phyloP scores from a whole-genome alignment of 495 filamentous ascomycete species.

The Xylaria acuta region DNA sequence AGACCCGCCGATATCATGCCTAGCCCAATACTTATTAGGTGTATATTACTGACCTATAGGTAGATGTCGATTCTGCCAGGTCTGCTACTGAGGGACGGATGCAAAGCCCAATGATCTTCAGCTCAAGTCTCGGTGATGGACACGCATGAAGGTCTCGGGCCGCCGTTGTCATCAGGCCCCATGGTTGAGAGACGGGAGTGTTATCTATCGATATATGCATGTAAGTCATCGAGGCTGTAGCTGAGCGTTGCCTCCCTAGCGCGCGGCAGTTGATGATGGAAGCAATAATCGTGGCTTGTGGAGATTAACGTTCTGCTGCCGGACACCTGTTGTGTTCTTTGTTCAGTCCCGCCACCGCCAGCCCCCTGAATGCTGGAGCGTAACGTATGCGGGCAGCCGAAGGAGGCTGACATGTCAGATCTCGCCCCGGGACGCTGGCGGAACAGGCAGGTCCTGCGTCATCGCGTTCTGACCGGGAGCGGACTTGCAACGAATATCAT shows the following conservation, averaged over 20 bases:
- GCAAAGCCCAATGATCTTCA: neutral
- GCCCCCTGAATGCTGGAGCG: constrained; percentile 9
- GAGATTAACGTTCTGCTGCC: constrained; percentile 14
- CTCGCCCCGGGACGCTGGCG: constrained; percentile 20
- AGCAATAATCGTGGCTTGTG: constrained; percentile 6
- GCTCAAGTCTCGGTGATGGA: neutral
- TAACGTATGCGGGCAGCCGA: constrained; percentile 22
- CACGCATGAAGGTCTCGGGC: constrained; percentile 17
- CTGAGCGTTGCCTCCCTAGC: constrained; percentile 21
- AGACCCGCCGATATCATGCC: constrained; percentile 10
- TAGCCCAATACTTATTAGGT: neutral
- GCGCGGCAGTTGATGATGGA: constrained; percentile 24
- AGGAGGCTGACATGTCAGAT: constrained; percentile 27
- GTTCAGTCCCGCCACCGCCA: constrained; percentile 3
- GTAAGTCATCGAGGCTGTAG: constrained; percentile 20
- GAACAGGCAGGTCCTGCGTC: constrained; percentile 21
- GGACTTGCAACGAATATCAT: neutral
- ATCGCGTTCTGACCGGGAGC: neutral
- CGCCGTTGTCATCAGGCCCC: neutral
- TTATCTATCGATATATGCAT: neutral
- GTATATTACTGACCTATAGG: constrained; percentile 8
- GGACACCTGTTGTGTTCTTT: constrained; percentile 10
- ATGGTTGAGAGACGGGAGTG: neutral
- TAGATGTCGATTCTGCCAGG: neutral
- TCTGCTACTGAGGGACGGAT: neutral